Percentiles rank a stretch among this genome's conserved stretches.
Conservation (phyloP, 305 asterid genomes). For the Fraxinus paxiana region DNA sequence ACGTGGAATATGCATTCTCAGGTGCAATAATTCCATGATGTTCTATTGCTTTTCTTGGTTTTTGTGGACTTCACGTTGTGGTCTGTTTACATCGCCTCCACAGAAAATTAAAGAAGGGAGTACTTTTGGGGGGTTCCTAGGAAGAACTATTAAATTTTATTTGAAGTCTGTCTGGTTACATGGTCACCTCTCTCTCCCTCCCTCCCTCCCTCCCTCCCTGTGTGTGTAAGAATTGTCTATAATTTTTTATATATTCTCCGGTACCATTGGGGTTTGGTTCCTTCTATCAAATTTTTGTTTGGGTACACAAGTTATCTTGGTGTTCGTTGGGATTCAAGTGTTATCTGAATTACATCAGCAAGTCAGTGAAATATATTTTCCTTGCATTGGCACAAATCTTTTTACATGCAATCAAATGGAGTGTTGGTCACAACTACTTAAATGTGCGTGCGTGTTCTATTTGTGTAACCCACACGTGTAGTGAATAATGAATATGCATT, state of each 20-base stretch:
- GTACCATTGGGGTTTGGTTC: not conserved
- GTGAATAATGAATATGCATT: not conserved
- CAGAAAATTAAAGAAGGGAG: not conserved
- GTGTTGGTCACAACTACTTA: not conserved
- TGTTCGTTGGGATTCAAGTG: not conserved
- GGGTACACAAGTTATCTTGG: not conserved
- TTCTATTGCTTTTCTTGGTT: not conserved
- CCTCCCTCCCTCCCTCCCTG: not conserved
- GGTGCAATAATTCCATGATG: not conserved
- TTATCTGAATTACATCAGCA: not conserved
- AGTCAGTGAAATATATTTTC: not conserved
- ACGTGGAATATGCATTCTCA: not conserved
- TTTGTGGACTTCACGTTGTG: not conserved
- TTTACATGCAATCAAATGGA: not conserved
- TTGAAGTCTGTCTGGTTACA: not conserved
- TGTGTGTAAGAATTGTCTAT: not conserved
- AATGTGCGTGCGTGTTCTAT: not conserved
- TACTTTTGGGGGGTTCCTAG: not conserved
- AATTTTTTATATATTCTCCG: not conserved
- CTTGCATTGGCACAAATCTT: not conserved
- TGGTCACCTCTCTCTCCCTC: not conserved
- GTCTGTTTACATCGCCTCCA: not conserved
- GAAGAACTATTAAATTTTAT: not conserved
- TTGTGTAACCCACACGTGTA: not conserved
- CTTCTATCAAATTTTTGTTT: not conserved